phyloP scores from a whole-genome alignment of 345 rosid genomes.

The Eucalyptus erythrocorys region DNA sequence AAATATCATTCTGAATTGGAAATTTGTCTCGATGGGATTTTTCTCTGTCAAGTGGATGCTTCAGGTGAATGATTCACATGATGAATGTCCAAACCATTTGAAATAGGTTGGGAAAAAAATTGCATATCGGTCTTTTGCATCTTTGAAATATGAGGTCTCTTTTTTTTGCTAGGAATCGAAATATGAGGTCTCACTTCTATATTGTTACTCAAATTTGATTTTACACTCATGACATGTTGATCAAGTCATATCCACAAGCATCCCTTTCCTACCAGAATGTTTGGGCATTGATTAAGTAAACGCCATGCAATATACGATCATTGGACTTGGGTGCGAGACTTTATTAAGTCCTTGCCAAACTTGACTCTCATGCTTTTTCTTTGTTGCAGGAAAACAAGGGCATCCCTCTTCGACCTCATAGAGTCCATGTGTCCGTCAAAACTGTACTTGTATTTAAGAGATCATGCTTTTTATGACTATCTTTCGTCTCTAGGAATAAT shows the following conservation, averaged over 20 bases:
- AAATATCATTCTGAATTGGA: background rate
- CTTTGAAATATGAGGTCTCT: background rate
- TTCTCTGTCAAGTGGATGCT: background rate
- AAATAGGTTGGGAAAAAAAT: background rate
- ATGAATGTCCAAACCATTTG: background rate
- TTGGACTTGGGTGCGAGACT: background rate
- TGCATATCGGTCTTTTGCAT: background rate
- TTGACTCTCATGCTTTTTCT: background rate
- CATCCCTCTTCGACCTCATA: conserved; percentile 20
- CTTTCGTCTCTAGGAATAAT: conserved; percentile 54
- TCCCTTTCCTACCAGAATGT: background rate
- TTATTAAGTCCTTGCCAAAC: background rate
- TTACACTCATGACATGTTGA: background rate
- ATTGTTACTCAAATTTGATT: background rate
- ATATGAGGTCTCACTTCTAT: background rate
- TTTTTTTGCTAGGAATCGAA: background rate
- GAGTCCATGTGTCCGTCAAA: conserved; percentile 47
- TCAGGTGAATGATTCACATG: background rate
- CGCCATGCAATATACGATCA: background rate
- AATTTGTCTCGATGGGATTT: background rate
- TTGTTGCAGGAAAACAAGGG: conserved; percentile 40
- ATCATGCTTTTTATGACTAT: conserved; percentile 57
- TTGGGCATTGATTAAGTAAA: background rate
- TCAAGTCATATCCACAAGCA: background rate
- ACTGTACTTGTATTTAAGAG: conserved; percentile 39